Conservation (phyloP, 371 early-diverging fungal genomes). For the Amoeboaphelidium protococcarum region DNA sequence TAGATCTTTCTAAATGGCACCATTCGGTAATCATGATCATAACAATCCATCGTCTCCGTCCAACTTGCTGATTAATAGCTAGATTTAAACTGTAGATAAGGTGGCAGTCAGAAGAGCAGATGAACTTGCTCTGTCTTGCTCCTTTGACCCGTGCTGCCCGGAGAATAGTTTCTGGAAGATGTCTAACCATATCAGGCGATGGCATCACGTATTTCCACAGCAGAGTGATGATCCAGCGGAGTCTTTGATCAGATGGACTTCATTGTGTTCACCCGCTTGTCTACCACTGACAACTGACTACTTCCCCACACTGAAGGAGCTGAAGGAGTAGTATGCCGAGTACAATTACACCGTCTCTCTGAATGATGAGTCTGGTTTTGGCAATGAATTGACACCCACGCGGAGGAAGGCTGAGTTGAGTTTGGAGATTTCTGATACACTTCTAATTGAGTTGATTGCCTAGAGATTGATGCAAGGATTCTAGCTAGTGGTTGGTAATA, state of each 20-base stretch:
- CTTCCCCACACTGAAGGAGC: constrained; percentile 45
- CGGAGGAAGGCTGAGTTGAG: constrained; percentile 16
- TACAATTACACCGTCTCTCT: constrained; percentile 54
- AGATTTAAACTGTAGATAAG: no score
- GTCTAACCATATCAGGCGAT: constrained; percentile 36
- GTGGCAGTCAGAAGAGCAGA: no score
- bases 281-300: constrained; percentile 76
- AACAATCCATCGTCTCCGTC: no score
- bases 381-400: constrained; percentile 16
- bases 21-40: no score
- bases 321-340: constrained; percentile 35
- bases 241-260: constrained; percentile 32
- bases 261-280: constrained; percentile 69
- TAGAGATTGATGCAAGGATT: constrained; percentile 81
- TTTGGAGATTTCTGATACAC: not conserved
- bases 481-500: constrained; percentile 39
- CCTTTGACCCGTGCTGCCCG: constrained; percentile 50
- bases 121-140: no score
- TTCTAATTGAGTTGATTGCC: constrained; percentile 58
- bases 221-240: constrained; percentile 7
- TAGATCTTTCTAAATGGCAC: no score
- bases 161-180: constrained; percentile 24
- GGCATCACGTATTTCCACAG: constrained; percentile 52
- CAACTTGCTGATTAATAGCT: no score
- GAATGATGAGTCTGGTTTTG: constrained; percentile 27